phyloP scores from a whole-genome alignment of 140 eudicot genomes.

The Flaveria floridana region DNA sequence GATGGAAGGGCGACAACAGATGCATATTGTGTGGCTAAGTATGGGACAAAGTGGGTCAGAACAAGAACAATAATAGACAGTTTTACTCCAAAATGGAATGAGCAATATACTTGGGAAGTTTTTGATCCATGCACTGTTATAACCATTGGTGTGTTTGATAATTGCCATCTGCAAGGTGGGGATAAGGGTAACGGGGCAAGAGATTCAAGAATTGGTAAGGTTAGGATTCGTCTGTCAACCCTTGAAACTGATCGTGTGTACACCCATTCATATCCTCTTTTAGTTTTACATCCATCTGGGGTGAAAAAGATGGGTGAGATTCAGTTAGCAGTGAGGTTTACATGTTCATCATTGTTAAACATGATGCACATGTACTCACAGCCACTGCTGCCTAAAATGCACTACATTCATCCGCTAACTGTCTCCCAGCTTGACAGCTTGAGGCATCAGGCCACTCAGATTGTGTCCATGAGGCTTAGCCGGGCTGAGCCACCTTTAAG shows the following conservation, averaged over 20 bases:
- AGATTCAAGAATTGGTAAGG: conserved; percentile 84
- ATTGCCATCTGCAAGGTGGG: conserved; percentile 75
- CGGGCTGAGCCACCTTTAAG: conserved; percentile 85
- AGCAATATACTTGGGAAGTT: conserved; percentile 96
- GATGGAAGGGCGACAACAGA: conserved; percentile 74
- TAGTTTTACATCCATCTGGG: conserved; percentile 78
- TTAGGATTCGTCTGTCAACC: conserved; percentile 78
- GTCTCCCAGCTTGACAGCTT: conserved; percentile 68
- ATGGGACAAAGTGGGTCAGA: conserved; percentile 91
- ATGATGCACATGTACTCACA: conserved; percentile 81
- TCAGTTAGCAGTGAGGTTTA: conserved; percentile 83
- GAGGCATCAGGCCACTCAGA: conserved; percentile 78
- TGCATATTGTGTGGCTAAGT: conserved; percentile 93
- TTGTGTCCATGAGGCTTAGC: conserved; percentile 68
- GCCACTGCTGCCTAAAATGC: conserved; percentile 87
- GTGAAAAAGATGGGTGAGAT: conserved; percentile 95
- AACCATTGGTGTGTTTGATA: conserved; percentile 86
- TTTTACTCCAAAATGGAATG: conserved; percentile 82
- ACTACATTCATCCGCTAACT: conserved; percentile 65
- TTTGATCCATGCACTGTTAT: conserved; percentile 87
- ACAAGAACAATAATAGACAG: conserved; percentile 86
- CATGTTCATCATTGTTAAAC: conserved; percentile 67
- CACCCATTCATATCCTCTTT: conserved; percentile 81
- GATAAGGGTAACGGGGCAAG: conserved; percentile 56
- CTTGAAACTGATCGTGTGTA: conserved; percentile 87